Evolutionary conservation across 768 basidiomycete species (phyloP).

Genomic region (Gymnopilus dilepis): DNA sequence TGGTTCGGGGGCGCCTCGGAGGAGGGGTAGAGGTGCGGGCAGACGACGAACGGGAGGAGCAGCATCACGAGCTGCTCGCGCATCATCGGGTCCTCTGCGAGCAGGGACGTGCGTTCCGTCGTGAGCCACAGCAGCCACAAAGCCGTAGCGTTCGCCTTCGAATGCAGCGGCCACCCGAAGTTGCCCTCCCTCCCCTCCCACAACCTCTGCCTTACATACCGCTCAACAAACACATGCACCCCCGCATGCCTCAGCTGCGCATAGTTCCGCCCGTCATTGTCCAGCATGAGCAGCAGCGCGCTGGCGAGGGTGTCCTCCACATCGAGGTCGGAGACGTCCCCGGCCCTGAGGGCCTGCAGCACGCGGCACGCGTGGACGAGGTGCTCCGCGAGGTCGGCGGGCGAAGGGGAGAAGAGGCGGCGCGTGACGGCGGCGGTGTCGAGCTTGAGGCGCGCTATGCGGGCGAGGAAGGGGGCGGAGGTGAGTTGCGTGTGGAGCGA

Average conservation of each 20-base stretch:
- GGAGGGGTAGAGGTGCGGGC: conserved; percentile 60
- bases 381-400: conserved; percentile 39
- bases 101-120: conserved; percentile 39
- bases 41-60: conserved; percentile 41
- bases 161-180: conserved; percentile 66
- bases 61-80: conserved; percentile 34
- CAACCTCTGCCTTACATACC: conserved; percentile 50
- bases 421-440: conserved; percentile 57
- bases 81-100: conserved; percentile 28
- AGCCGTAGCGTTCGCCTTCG: conserved; percentile 51
- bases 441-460: conserved; percentile 62
- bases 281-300: conserved; percentile 60
- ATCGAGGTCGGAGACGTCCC: conserved; percentile 27
- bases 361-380: conserved; percentile 40
- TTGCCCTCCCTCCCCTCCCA: conserved; percentile 40
- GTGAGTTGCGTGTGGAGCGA: conserved; percentile 43
- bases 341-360: conserved; percentile 43
- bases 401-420: conserved; percentile 47
- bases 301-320: conserved; percentile 49
- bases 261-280: conserved; percentile 72
- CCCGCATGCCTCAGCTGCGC: conserved; percentile 59
- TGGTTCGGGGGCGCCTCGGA: conserved; percentile 68
- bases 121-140: conserved; percentile 72
- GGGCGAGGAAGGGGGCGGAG: conserved; percentile 48
- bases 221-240: conserved; percentile 49